A percentile compares a stretch with the other conserved stretches of the same genome.
Conservation (phyloP, 768 basidiomycete species). For the Lactarius akahatsu region DNA sequence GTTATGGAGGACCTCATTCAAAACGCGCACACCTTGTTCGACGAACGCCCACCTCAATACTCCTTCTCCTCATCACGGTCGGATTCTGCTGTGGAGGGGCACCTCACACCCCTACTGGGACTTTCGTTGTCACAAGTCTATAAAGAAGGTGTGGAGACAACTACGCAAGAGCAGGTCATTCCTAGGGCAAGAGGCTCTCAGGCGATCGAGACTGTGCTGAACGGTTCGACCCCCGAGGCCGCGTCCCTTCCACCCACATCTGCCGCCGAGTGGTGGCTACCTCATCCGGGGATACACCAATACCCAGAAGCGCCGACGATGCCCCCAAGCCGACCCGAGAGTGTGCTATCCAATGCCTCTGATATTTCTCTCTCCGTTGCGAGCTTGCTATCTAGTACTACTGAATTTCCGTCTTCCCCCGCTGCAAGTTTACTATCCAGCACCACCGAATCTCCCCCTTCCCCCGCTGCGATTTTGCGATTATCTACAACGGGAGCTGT, state of each 20-base stretch:
- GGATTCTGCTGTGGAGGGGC: background rate
- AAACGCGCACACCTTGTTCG: background rate
- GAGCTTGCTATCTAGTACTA: background rate
- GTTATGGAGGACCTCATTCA: background rate
- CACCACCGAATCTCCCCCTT: too few relatives aligned
- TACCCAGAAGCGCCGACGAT: background rate
- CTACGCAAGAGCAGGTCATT: background rate
- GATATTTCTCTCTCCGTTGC: background rate
- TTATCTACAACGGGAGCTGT: background rate
- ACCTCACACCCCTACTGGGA: background rate
- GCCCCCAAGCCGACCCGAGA: background rate
- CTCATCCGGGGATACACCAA: background rate
- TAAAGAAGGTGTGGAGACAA: background rate
- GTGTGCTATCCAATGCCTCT: background rate
- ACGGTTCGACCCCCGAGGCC: background rate
- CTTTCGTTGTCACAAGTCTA: background rate
- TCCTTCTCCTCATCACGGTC: background rate
- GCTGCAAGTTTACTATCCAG: background rate
- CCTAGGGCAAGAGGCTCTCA: background rate
- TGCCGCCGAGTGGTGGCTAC: background rate
- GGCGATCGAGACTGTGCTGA: background rate
- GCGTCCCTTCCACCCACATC: background rate
- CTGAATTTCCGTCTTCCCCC: background rate
- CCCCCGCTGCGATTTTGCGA: too few relatives aligned
- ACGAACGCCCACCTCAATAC: background rate